Percentiles rank a stretch among this genome's conserved stretches.
phyloP scores from a whole-genome alignment of 192 early-diverging fungal genomes.

The Coemansia sp. region DNA sequence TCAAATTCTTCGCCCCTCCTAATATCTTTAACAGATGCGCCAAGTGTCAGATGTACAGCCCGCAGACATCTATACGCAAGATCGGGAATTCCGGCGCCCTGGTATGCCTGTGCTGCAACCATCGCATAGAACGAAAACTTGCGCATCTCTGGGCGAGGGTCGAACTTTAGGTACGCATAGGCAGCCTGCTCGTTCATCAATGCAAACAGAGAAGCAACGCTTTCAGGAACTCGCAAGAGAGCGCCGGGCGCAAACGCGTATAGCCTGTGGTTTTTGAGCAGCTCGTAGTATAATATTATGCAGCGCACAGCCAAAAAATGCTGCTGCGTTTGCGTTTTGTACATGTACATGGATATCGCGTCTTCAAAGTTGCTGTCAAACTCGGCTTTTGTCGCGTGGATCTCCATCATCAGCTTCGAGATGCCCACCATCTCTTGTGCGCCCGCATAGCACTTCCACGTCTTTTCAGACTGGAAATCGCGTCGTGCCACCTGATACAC shows the following conservation, averaged over 20 bases:
- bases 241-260: constrained; percentile 70
- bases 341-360: constrained; percentile 69
- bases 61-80: constrained; percentile 81
- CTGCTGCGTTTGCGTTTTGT: constrained; percentile 54
- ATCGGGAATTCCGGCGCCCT: constrained; percentile 69
- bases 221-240: constrained; percentile 37
- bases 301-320: constrained; percentile 70
- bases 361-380: constrained; percentile 65
- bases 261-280: constrained; percentile 68
- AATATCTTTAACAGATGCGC: not conserved
- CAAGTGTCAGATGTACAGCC: constrained; percentile 40
- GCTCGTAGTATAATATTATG: constrained; percentile 78
- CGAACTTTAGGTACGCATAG: constrained; percentile 66
- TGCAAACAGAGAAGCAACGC: constrained; percentile 66
- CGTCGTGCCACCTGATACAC: constrained; percentile 88
- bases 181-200: constrained; percentile 91
- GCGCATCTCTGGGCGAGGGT: constrained; percentile 66
- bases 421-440: constrained; percentile 91
- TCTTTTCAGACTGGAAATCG: constrained; percentile 80
- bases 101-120: constrained; percentile 81
- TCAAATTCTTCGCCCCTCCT: not conserved
- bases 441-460: constrained; percentile 75
- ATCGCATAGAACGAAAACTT: constrained; percentile 91
- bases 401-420: constrained; percentile 69
- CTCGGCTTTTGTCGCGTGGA: constrained; percentile 57